Percentiles rank a stretch among this genome's conserved stretches.
These are phyloP conservation scores for Ambrosia artemisiifolia DNA, from an alignment of 129 eudicot genomes.

Conservation along the genomic window DNA sequence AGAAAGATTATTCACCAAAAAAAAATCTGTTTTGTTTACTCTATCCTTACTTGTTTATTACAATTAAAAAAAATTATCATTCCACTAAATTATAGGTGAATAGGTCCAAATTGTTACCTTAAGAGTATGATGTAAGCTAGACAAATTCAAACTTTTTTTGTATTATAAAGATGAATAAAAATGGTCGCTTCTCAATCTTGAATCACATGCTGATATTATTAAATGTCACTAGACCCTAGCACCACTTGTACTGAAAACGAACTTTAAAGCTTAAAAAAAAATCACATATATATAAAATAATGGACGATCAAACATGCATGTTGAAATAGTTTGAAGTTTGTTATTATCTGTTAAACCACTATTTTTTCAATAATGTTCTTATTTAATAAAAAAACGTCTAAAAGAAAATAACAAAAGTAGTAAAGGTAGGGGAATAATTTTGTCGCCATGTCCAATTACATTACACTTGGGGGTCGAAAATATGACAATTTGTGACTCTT, in stretches of 20 bases:
- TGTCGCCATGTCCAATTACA: no score
- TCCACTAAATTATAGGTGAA: neutral
- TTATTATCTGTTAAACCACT: neutral
- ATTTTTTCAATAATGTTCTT: neutral
- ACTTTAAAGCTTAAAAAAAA: neutral
- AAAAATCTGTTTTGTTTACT: neutral
- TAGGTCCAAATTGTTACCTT: neutral
- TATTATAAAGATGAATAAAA: neutral
- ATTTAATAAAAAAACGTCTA: neutral
- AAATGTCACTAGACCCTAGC: neutral
- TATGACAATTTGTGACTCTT: no score
- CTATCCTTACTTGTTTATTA: neutral
- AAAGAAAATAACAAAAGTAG: neutral
- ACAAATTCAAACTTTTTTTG: neutral
- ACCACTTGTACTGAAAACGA: neutral
- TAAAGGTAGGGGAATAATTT: neutral
- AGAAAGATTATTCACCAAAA: neutral
- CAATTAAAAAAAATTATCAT: neutral
- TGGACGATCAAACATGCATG: neutral
- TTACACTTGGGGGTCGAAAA: no score
- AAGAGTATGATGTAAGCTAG: neutral
- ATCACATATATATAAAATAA: neutral
- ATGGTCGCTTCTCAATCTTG: neutral
- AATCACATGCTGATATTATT: neutral
- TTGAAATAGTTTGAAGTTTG: neutral